Conservation (phyloP, 139 green algal species). For the Chlamydomonas schloesseri region DNA sequence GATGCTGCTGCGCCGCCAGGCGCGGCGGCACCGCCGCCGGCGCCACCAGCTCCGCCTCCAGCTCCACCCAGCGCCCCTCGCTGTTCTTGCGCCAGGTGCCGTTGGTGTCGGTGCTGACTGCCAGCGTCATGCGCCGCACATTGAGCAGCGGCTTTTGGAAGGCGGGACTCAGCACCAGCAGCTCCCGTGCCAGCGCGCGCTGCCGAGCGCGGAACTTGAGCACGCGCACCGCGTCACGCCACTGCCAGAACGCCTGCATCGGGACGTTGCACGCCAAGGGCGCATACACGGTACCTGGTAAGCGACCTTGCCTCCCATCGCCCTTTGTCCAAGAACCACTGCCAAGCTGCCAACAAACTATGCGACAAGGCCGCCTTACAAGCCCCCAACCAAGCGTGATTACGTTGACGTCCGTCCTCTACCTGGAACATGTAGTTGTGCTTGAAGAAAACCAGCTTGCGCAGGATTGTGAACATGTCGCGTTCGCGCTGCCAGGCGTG, state of each 20-base stretch:
- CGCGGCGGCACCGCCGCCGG: neutral
- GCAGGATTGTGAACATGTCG: constrained; percentile 56
- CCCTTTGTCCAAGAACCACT: no score
- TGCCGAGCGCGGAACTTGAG: constrained; percentile 43
- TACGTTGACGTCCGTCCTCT: no score
- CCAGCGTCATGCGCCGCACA: constrained; percentile 57
- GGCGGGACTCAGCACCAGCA: constrained; percentile 46
- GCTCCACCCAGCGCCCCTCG: constrained; percentile 32
- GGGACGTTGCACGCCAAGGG: no score
- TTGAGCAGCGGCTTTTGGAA: constrained; percentile 53
- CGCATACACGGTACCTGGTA: no score
- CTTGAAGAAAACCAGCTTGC: constrained; percentile 64
- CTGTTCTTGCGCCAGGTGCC: constrained; percentile 44
- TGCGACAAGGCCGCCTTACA: no score
- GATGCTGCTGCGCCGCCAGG: neutral
- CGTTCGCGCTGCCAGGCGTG: constrained; percentile 57
- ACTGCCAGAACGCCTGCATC: constrained; percentile 57
- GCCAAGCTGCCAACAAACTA: no score
- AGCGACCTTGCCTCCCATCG: neutral
- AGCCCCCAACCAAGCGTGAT: no score
- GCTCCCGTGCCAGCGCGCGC: constrained; percentile 7
- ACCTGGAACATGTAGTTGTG: constrained; percentile 55
- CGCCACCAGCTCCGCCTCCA: constrained; percentile 32
- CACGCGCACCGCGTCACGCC: constrained; percentile 46
- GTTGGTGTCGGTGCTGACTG: constrained; percentile 46